These are phyloP conservation scores for Aphanomyces euteiches DNA, from an alignment of 352 stramenopile species.

Conservation along the genomic window DNA sequence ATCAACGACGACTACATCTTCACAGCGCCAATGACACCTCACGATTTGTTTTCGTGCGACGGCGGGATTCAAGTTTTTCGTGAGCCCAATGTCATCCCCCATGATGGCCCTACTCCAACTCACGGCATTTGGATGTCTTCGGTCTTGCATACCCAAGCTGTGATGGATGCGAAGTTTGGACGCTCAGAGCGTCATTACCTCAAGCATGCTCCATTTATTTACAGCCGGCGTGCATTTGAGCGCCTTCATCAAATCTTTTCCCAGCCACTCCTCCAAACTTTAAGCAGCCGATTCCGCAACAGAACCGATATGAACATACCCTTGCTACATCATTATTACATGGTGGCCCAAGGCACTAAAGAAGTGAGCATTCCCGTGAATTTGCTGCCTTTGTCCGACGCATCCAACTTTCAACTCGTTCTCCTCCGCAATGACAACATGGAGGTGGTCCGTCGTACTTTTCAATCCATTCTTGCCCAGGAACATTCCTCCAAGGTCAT, in stretches of 20 bases:
- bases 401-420: slow-evolving; percentile 80
- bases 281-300: slow-evolving; percentile 81
- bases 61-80: slow-evolving; percentile 78
- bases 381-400: slow-evolving; percentile 63
- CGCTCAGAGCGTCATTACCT: slow-evolving; percentile 74
- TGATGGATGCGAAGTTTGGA: slow-evolving; percentile 82
- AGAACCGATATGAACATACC: slow-evolving; percentile 88
- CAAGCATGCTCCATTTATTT: slow-evolving; percentile 86
- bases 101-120: slow-evolving; percentile 64
- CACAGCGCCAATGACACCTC: slow-evolving; percentile 67
- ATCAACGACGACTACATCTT: slow-evolving; percentile 90
- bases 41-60: slow-evolving; percentile 85
- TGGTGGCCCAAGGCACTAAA: slow-evolving; percentile 72
- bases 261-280: slow-evolving; percentile 71
- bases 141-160: slow-evolving; percentile 83
- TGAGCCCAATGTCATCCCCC: slow-evolving; percentile 70
- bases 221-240: slow-evolving; percentile 80
- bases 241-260: slow-evolving; percentile 85
- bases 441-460: slow-evolving; percentile 61
- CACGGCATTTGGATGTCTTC: slow-evolving; percentile 86
- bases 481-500: slow-evolving; percentile 70
- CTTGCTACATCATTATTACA: slow-evolving; percentile 84
- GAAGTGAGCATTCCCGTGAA: slow-evolving; percentile 78
- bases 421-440: slow-evolving; percentile 82
- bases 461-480: slow-evolving; percentile 60